phyloP scores from a whole-genome alignment of 345 rosid genomes.

The Salix koriyanagi region DNA sequence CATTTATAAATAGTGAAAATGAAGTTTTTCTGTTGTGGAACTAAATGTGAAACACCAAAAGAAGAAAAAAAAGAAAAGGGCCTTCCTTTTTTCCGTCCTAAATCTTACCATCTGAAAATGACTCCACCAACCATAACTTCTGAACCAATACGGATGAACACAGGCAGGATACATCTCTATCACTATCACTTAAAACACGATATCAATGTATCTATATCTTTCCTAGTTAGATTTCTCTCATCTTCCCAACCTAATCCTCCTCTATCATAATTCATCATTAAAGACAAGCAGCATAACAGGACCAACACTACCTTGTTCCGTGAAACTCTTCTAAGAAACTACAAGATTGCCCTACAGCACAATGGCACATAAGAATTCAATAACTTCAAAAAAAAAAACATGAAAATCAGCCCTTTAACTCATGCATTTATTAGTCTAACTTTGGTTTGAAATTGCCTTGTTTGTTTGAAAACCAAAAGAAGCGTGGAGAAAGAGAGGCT shows the following conservation, averaged over 20 bases:
- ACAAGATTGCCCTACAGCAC: too few species aligned
- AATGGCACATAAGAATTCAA: too few species aligned
- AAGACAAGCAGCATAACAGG: neutral
- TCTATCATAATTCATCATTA: neutral
- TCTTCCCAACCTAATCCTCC: neutral
- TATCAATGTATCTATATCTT: neutral
- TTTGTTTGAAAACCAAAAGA: neutral
- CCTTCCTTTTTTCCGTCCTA: neutral
- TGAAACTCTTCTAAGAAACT: neutral
- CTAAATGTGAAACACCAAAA: neutral
- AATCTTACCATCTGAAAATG: neutral
- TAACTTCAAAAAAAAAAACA: too few species aligned
- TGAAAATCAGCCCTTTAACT: neutral
- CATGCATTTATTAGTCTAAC: neutral
- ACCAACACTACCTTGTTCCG: neutral
- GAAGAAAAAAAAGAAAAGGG: neutral
- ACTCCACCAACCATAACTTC: neutral
- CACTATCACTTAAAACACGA: neutral
- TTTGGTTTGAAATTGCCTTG: neutral
- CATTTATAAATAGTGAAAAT: neutral
- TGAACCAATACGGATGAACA: neutral
- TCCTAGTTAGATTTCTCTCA: neutral
- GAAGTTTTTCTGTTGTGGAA: neutral
- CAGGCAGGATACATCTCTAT: neutral
- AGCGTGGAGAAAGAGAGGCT: neutral